Base-by-base conservation (phyloP, 2,329 filamentous ascomycete genomes). In the Pseudocercospora eumusae region DNA sequence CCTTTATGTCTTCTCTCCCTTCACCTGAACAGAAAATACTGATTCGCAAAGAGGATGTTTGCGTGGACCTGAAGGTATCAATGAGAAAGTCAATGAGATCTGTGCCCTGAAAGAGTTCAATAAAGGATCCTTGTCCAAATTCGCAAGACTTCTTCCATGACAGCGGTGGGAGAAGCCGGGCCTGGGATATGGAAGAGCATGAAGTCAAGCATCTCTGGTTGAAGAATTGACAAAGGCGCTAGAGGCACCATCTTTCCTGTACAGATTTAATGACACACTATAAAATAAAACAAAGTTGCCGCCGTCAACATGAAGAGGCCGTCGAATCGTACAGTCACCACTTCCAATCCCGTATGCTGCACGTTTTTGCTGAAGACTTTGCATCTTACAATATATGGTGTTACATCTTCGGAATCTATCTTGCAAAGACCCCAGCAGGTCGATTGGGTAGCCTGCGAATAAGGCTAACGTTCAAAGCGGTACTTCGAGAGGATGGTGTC, bases 231-330 rank as follows among this genome's bases (percentile, higher is more conserved):
- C 36, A n/a, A 18, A 40, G 13, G 15, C 8, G 36, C 36, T 7
- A 6, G 15, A 40, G 18, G 36, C n/a, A 18, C 36, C n/a, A 8
- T 8, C 0, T 25, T 23, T 47, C 23, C 44, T 47, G 44, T 47
- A 47, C 44, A 47, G 25, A 33, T 53, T 42, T 20, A 25, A 55
- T 21, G 3, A 4, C 23, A 56, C 20, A 56, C 6, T 42, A 44
- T 44, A 56, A 33, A 44, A 44, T 20, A 56, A n/a, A 9, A 56
- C 11, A 56, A 56, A 15, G 11, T 28, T 52, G 25, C 53, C 2
- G 53, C 53, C 36, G 31, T 56, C 21, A 18, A 56, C 53, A 54
- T 54, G 28, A 52, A 52, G 33, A 40, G 28, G 52, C 52, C 52
- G 52, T 54, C 27, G 33, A 21, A 40, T 54, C 28, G 28, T 54